Conservation (phyloP, 805 yeast species). For the Starmerella ratchasimensis region DNA sequence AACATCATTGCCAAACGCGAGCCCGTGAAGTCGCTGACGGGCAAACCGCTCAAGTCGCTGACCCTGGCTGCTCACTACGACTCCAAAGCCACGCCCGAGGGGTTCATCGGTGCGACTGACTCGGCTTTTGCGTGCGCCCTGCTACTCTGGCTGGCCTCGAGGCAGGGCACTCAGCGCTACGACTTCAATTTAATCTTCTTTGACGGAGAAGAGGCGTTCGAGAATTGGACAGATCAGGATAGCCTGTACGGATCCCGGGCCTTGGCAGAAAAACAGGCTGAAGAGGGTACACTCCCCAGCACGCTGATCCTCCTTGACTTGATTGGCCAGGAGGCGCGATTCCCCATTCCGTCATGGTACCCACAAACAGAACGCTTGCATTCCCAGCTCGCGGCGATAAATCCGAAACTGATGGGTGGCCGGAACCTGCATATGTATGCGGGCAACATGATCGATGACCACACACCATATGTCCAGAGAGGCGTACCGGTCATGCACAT, state of each 20-base stretch:
- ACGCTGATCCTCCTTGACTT: slow-evolving; percentile 39
- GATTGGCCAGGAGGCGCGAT: slow-evolving; percentile 30
- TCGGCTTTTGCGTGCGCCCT: slow-evolving; percentile 47
- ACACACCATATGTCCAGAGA: slow-evolving; percentile 35
- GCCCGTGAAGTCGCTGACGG: slow-evolving; percentile 7
- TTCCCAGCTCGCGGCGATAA: slow-evolving; percentile 28
- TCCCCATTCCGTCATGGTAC: slow-evolving; percentile 33
- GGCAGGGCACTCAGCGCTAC: slow-evolving; percentile 8
- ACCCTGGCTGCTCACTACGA: slow-evolving; percentile 44
- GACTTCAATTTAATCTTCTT: slow-evolving; percentile 31
- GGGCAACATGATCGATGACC: slow-evolving; percentile 35
- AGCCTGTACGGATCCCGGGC: slow-evolving; percentile 45
- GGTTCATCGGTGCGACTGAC: slow-evolving; percentile 48
- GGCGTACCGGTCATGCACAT: slow-evolving; percentile 40
- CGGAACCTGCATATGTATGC: slow-evolving; percentile 13
- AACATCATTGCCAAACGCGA: slow-evolving; percentile 24
- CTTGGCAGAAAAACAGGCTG: slow-evolving; percentile 32
- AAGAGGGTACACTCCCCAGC: slow-evolving; percentile 26
- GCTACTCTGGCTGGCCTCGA: slow-evolving; percentile 33
- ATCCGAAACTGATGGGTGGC: slow-evolving; percentile 23
- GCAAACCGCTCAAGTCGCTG: not conserved
- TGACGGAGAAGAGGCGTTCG: slow-evolving; percentile 52
- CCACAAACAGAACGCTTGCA: slow-evolving; percentile 30
- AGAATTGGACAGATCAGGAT: slow-evolving; percentile 38
- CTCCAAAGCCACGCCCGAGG: slow-evolving; percentile 36